Base-by-base conservation (phyloP, 2,329 filamentous ascomycete genomes). In the Simplicillium sp. region DNA sequence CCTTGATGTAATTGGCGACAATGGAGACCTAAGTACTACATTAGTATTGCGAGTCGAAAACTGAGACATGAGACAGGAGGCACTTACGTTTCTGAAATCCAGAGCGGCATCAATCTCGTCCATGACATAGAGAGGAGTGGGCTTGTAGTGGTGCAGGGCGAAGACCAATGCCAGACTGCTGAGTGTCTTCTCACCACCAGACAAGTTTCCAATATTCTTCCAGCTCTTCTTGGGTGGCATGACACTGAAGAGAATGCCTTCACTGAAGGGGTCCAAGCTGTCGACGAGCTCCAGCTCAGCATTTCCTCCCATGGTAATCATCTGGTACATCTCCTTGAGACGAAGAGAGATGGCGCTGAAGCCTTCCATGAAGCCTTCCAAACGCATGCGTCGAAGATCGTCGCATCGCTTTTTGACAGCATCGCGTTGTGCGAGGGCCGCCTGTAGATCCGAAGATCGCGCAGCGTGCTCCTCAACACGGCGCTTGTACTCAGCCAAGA, bases 151-250 rank as follows among this genome's bases (percentile, higher is more conserved):
- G 63, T 98, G 92, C 54, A 98, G 65, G 25, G 92, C 92, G 70
- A 98, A 98, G n/a, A 98, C 92, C 43, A 98, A 68, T 16, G 92
- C 92, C 63, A 98, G 66, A 62, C 84, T 90, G 50, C 85, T 92
- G 46, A 98, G 67, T 31, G 92, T 98, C 77, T 98, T 98, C 67
- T 98, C 92, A 48, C 92, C 92, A 70, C 92, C 92, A 28, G 84
- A 90, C 51, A 98, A 60, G 60, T 98, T 97, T 57, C 84, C 83
- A 57, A 98, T 98, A 59, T 97, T 98, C 75, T 96, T 98, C 94
- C 94, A 98, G 56, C 84, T 92, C 75, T 98, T 98, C 77, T 98
- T 98, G 11, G 92, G 92, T 38, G 92, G 94, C 92, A 98, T 98
- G 50, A 98, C 94, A 42, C 83, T 90, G 70, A 98, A 98, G 37